Evolutionary conservation across 805 yeast genomes (phyloP), one percentile per base, ranked within the genome.

Genomic region (Zygotorulaspora danielsina): DNA sequence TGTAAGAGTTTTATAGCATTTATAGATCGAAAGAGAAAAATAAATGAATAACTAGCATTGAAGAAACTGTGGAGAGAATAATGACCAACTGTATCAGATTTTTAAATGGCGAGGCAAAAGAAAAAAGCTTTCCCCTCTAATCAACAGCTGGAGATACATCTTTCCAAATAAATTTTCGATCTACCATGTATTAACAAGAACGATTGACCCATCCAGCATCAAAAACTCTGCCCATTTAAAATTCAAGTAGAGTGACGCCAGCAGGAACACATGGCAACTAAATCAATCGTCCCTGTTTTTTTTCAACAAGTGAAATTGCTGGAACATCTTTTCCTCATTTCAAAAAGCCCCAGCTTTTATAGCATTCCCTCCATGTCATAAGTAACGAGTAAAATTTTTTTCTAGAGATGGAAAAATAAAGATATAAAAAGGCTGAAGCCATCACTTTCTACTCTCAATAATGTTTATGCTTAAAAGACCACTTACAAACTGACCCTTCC

Each of bases 141-240:
- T 60, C 64, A 59, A 55, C 60, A 59, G 58, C 65, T 60, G 65
- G 65, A 60, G 65, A 60, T 60, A 60, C 65, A 55, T 57, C 64
- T 52, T 60, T 53, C 58, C 42, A 24, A n/a, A 31, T 36, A 37
- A 39, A 36, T 12, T 35, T 30, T 59, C 39, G 35, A 39, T 59
- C 55, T 59, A 28, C 57, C 64, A 54, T 51, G 53, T 42, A 41
- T 32, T 50, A 39, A 12, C 13, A 30, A 25, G 36, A 20, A 39
- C 32, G 35, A 34, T 32, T 27, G 38, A 34, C 36, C 47, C 40
- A 45, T 32, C 34, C 31, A 44, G 55, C 62, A 58, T 59, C 64
- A 12, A 38, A 37, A 57, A 57, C 47, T 54, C 34, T 11, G 41
- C 27, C 33, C 27, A 42, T 40, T 24, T 34, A 24, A 18, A 19